Percentiles rank a stretch among this genome's conserved stretches.
phyloP scores from a whole-genome alignment of 2,329 filamentous ascomycete genomes.

The Apiospora aurea region DNA sequence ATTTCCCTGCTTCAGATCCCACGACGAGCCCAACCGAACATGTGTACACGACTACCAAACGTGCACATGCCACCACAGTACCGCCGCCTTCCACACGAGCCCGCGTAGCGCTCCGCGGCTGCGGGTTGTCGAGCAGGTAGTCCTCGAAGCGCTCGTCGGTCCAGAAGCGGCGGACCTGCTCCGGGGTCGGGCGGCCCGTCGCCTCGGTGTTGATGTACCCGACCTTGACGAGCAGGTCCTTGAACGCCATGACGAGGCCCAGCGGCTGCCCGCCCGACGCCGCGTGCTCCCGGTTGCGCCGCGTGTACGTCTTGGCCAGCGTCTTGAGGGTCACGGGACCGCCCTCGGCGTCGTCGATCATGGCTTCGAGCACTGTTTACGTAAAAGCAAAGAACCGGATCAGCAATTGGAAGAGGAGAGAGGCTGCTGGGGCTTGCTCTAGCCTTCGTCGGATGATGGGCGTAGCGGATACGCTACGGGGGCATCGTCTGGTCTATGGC shows the following conservation, averaged over 20 bases:
- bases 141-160: conserved; percentile 43
- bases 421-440: background rate
- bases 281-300: conserved; percentile 39
- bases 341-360: conserved; percentile 41
- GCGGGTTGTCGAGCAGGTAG: conserved; percentile 37
- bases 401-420: background rate
- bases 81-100: background rate
- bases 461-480: too few species aligned
- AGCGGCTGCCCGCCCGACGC: conserved; percentile 35
- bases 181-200: conserved; percentile 34
- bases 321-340: conserved; percentile 39
- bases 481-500: too few species aligned
- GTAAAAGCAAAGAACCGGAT: background rate
- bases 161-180: conserved; percentile 38
- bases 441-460: too few species aligned
- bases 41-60: background rate
- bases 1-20: background rate
- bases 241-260: conserved; percentile 37
- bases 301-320: conserved; percentile 39
- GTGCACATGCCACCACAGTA: conserved; percentile 9
- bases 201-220: conserved; percentile 37
- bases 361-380: conserved; percentile 38
- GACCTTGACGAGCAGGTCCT: conserved; percentile 39
- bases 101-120: conserved; percentile 17
- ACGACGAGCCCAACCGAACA: background rate